phyloP scores from a whole-genome alignment of 2,329 filamentous ascomycete genomes.

The Dactylonectria estremocensis region DNA sequence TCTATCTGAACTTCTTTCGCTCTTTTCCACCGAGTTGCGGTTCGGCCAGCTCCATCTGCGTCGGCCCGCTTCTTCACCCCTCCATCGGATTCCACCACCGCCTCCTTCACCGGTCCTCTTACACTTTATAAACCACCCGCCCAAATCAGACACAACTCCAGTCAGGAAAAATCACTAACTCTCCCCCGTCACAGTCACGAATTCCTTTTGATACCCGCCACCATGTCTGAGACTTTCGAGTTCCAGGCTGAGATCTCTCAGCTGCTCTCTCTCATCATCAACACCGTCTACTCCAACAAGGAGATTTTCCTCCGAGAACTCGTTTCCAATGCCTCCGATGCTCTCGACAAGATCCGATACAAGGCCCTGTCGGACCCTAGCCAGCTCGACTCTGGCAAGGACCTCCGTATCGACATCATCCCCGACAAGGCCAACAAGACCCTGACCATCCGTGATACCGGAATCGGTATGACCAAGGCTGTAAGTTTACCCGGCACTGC shows the following conservation, averaged over 20 bases:
- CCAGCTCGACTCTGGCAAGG: conserved; percentile 98
- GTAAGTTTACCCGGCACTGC: conserved; percentile 73
- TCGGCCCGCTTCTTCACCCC: conserved; percentile 38
- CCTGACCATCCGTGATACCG: conserved; percentile 95
- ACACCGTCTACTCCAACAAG: conserved; percentile 99
- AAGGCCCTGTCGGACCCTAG: conserved; percentile 96
- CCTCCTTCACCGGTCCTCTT: conserved; percentile 7
- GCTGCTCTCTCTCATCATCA: conserved; percentile 99
- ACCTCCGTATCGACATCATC: conserved; percentile 99
- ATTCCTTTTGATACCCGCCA: conserved; percentile 64
- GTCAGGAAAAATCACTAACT: conserved; percentile 37
- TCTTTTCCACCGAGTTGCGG: neutral
- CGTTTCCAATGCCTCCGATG: conserved; percentile 98
- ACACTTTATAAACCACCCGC: conserved; percentile 20
- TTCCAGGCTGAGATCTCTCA: conserved; percentile 99
- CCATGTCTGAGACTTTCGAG: conserved; percentile 98
- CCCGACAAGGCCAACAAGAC: conserved; percentile 98
- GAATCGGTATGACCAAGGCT: conserved; percentile 99
- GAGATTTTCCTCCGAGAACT: conserved; percentile 99
- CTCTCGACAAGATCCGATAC: conserved; percentile 99
- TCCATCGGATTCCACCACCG: conserved; percentile 34
- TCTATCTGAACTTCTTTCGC: neutral
- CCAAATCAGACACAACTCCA: conserved; percentile 10
- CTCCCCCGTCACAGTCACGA: conserved; percentile 44
- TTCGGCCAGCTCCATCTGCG: conserved; percentile 23